phyloP scores from a whole-genome alignment of 179 eudicot genomes.

The Amaranthus tricolor region DNA sequence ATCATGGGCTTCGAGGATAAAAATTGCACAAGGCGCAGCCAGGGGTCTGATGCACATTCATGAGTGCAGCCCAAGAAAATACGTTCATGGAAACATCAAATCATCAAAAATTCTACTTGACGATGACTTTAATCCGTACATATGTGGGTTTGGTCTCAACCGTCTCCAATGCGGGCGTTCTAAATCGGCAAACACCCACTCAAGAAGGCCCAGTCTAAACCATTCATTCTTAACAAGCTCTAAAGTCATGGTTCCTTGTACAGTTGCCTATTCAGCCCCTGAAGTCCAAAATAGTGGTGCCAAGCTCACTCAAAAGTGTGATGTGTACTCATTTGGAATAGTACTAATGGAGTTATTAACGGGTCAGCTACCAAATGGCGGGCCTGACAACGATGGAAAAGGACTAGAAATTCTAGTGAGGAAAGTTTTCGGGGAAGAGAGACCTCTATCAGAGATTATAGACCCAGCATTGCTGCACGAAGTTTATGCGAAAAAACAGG shows the following conservation, averaged over 20 bases:
- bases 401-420: slow-evolving; percentile 60
- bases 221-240: slow-evolving; percentile 30
- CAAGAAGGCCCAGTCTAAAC: slow-evolving; percentile 40
- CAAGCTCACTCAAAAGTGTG: slow-evolving; percentile 63
- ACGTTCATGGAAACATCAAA: slow-evolving; percentile 69
- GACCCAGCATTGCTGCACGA: slow-evolving; percentile 70
- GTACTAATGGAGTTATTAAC: slow-evolving; percentile 79
- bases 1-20: slow-evolving; percentile 70
- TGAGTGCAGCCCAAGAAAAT: slow-evolving; percentile 72
- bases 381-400: slow-evolving; percentile 41
- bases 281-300: slow-evolving; percentile 43
- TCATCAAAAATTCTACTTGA: slow-evolving; percentile 84
- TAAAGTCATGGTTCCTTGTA: slow-evolving; percentile 34
- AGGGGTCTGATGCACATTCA: slow-evolving; percentile 73
- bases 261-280: slow-evolving; percentile 54
- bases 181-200: slow-evolving; percentile 34
- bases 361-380: slow-evolving; percentile 48
- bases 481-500: slow-evolving; percentile 80
- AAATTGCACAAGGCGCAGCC: slow-evolving; percentile 67
- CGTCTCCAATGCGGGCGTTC: slow-evolving; percentile 49
- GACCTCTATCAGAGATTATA: slow-evolving; percentile 71
- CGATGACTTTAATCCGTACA: slow-evolving; percentile 59
- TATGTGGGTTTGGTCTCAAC: slow-evolving; percentile 76
- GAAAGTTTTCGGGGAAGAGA: slow-evolving; percentile 66
- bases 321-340: slow-evolving; percentile 79